Conservation (phyloP, 768 basidiomycete genomes). For the Nevesoporus exiguus region DNA sequence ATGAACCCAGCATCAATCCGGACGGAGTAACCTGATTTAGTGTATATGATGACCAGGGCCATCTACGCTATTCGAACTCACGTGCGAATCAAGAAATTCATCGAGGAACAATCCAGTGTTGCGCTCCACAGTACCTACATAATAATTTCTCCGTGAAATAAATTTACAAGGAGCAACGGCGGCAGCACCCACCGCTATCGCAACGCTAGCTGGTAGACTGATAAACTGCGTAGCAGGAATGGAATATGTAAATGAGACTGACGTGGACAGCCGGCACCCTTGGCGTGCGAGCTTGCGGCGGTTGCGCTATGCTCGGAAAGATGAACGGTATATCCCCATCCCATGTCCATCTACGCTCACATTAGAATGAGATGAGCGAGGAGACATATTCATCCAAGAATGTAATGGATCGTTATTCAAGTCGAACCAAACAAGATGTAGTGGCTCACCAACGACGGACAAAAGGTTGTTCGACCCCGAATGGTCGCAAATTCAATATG, state of each 20-base stretch:
- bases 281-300: not conserved
- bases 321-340: not conserved
- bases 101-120: slow-evolving; percentile 19
- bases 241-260: slow-evolving; percentile 4
- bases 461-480: slow-evolving; percentile 13
- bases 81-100: slow-evolving; percentile 24
- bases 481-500: slow-evolving; percentile 18
- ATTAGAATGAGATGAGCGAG: slow-evolving; percentile 7
- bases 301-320: slow-evolving; percentile 1
- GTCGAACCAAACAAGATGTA: not conserved
- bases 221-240: not conserved
- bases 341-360: slow-evolving; percentile 5
- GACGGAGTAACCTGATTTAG: slow-evolving; percentile 1
- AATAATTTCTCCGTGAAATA: no score
- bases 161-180: no score
- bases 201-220: slow-evolving; percentile 2
- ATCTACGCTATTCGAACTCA: slow-evolving; percentile 1
- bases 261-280: slow-evolving; percentile 19
- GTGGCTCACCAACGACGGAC: slow-evolving; percentile 19
- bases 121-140: slow-evolving; percentile 6
- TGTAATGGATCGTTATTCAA: slow-evolving; percentile 18
- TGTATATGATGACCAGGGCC: slow-evolving; percentile 8
- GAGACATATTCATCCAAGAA: slow-evolving; percentile 15
- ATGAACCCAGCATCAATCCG: not conserved
- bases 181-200: slow-evolving; percentile 8